These are phyloP conservation scores for Suhomyces terraborum DNA, from an alignment of 1,139 yeast genomes.

Conservation along the genomic window DNA sequence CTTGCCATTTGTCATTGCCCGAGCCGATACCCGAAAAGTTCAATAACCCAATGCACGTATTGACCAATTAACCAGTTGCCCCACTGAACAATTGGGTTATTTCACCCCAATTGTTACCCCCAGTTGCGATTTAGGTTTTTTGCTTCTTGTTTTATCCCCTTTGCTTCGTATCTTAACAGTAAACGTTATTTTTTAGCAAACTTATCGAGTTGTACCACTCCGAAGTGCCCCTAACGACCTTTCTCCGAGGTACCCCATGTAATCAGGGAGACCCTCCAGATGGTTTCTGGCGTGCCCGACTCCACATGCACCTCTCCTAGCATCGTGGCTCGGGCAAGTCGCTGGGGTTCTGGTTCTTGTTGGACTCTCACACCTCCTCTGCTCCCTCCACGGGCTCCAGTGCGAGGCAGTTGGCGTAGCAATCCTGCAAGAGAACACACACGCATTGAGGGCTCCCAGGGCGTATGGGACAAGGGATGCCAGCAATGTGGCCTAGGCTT, in stretches of 20 bases:
- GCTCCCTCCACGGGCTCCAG: constrained; percentile 1
- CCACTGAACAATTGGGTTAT: too few species aligned
- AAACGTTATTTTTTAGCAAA: background rate
- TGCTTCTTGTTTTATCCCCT: background rate
- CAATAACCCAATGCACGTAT: too few species aligned
- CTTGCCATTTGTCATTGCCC: too few species aligned
- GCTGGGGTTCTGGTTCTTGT: too few species aligned
- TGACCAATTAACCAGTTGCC: background rate
- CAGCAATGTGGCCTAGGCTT: too few species aligned
- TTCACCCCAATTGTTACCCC: too few species aligned
- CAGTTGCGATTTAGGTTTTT: background rate
- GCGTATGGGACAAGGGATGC: background rate
- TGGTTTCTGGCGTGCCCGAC: too few species aligned
- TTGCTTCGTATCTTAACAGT: background rate
- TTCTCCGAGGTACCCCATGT: background rate
- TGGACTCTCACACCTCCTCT: too few species aligned
- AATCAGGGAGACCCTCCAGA: too few species aligned
- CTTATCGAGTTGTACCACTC: background rate
- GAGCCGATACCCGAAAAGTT: too few species aligned
- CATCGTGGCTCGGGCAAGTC: too few species aligned
- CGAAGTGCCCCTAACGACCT: background rate
- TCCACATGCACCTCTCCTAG: background rate
- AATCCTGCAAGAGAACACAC: constrained; percentile 10
- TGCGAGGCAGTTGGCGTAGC: constrained; percentile 5
- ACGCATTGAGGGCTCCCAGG: background rate